Percentiles rank a stretch among this genome's conserved stretches.
phyloP scores from a whole-genome alignment of 2,329 filamentous ascomycete species.

The Aureobasidium uvarum region DNA sequence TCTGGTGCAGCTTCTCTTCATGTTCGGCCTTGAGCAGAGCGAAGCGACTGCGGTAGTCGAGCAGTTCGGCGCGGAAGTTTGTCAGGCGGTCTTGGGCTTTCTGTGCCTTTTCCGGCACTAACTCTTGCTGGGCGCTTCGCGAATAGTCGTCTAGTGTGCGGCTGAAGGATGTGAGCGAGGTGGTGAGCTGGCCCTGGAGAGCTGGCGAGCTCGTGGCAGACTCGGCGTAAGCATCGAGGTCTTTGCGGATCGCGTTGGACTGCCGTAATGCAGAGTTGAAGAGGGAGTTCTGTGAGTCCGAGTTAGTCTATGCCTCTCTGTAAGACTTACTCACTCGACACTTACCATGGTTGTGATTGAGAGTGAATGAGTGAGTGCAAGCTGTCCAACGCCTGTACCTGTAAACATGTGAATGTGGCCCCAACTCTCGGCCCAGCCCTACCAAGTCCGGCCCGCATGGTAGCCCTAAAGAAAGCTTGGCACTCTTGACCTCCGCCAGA shows the following conservation, averaged over 20 bases:
- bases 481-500: background rate
- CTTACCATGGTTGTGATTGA: conserved; percentile 9
- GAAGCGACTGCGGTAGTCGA: conserved; percentile 75
- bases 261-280: conserved; percentile 87
- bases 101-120: conserved; percentile 85
- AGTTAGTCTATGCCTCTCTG: background rate
- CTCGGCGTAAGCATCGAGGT: conserved; percentile 68
- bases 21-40: conserved; percentile 72
- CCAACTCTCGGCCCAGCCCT: background rate
- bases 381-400: background rate
- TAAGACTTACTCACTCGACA: too few species aligned
- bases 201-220: conserved; percentile 59
- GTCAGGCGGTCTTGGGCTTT: conserved; percentile 84
- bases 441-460: background rate
- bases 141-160: conserved; percentile 93
- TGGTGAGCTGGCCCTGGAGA: conserved; percentile 72
- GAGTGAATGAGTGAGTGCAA: background rate
- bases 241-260: conserved; percentile 73
- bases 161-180: conserved; percentile 75
- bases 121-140: conserved; percentile 78
- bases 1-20: conserved; percentile 57
- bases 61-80: conserved; percentile 78
- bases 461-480: background rate
- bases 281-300: conserved; percentile 45
- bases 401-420: conserved; percentile 16